Evolutionary conservation across 139 green algal genomes (phyloP), one percentile per base, ranked within the genome.

Genomic region (Mesotaenium endlicherianum): DNA sequence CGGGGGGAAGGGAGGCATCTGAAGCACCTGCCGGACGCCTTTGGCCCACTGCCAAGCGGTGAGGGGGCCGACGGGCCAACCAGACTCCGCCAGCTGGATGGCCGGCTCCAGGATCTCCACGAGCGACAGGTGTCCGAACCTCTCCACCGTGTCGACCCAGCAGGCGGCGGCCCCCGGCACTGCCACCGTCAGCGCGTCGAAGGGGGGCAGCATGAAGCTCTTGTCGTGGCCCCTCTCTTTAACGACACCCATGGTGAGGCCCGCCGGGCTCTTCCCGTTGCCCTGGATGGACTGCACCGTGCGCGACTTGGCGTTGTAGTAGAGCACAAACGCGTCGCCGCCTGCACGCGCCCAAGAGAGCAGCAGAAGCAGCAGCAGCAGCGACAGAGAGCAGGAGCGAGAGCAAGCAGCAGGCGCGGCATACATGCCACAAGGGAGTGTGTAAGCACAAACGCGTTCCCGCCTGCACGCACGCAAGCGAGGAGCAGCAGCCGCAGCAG

Each of bases 301-400:
- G 1, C 84, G 86, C 2, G 47, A 77, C 30, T 76, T 53, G 16
- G 88, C 87, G 44, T 88, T 71, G 85, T 91, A 95, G 55, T 85
- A 94, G 49, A 95, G 75, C 1, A 75, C 85, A 76, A 94, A 95
- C 17, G 92, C 92, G 77, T 95, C 92, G 0, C 92, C 92, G 67
- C 92, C 79, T 86, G 64, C 89, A 91, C 76, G 38, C 53, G 26
- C 14, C 8, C 8, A 70, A 69, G 70, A 20, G 41, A 79, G 6
- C 11, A 69, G 42, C 67, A 74, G 36, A 74, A 74, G n/a, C n/a
- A n/a, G n/a, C n/a, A n/a, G n/a, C 20, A 64, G 53, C 26, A 34
- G 53, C 26, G 26, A 64, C 20, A 64, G 26, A 64, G 20, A 64
- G 26, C 26, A 26, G 20, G 26, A 64, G 20, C 26, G 26, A 64